These are phyloP conservation scores for Neopestalotiopsis rosae DNA, from an alignment of 2,329 filamentous ascomycete species.

Conservation along the genomic window DNA sequence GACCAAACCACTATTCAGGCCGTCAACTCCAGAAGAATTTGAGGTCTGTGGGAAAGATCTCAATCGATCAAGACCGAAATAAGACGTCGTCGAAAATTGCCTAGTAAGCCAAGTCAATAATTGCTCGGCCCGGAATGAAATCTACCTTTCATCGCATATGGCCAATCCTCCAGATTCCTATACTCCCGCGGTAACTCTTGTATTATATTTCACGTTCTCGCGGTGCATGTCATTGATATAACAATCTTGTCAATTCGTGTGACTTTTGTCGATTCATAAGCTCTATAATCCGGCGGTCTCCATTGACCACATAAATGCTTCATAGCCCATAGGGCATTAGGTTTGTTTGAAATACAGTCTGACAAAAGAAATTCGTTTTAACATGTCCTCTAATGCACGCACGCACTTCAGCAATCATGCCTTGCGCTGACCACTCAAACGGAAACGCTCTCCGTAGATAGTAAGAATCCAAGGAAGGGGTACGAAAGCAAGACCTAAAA, in stretches of 20 bases:
- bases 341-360: not conserved
- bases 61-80: too few relatives aligned
- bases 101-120: too few relatives aligned
- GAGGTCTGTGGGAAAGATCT: too few relatives aligned
- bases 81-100: too few relatives aligned
- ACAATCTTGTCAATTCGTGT: not conserved
- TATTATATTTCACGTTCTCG: too few relatives aligned
- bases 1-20: not conserved
- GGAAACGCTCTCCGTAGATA: conserved; percentile 1
- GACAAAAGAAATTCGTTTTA: too few relatives aligned
- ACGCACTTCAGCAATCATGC: not conserved
- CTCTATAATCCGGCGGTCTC: not conserved
- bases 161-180: too few relatives aligned
- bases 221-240: not conserved
- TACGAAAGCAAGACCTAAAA: not conserved
- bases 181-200: too few relatives aligned
- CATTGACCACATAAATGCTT: not conserved
- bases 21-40: too few relatives aligned
- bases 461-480: not conserved
- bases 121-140: too few relatives aligned
- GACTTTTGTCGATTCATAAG: not conserved
- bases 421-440: not conserved
- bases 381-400: too few relatives aligned
- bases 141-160: too few relatives aligned
- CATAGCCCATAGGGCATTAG: not conserved